Evolutionary conservation across 192 early-diverging fungal species (phyloP).

Genomic region (Entomortierella lignicola): DNA sequence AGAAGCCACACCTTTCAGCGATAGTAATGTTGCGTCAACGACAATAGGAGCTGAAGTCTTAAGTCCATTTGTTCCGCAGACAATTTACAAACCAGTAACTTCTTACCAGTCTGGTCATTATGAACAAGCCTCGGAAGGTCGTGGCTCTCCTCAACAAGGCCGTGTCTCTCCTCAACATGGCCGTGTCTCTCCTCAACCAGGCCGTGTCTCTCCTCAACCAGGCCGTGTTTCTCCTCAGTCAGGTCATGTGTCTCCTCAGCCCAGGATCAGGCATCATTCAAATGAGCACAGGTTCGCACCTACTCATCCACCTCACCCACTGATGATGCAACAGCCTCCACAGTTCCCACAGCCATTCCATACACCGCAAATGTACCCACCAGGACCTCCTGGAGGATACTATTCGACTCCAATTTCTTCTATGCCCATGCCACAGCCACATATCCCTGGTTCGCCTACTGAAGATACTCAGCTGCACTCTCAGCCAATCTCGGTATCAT

Average conservation of each 20-base stretch:
- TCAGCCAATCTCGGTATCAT: constrained; percentile 42
- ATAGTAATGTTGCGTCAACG: neutral
- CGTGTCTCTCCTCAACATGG: too few relatives aligned
- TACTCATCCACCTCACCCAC: constrained; percentile 21
- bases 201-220: too few relatives aligned
- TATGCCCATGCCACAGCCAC: constrained; percentile 17
- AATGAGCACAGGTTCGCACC: constrained; percentile 4
- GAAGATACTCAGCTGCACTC: neutral
- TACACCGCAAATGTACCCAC: constrained; percentile 22
- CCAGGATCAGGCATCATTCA: constrained; percentile 20
- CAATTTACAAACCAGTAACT: constrained; percentile 35
- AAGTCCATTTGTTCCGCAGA: constrained; percentile 41
- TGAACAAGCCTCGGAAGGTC: neutral
- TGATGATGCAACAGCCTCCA: constrained; percentile 34
- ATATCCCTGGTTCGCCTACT: constrained; percentile 25
- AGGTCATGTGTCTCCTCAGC: constrained; percentile 6
- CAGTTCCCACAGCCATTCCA: constrained; percentile 18
- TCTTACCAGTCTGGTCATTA: constrained; percentile 15
- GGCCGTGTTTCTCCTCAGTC: too few relatives aligned
- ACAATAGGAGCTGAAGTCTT: neutral
- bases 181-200: too few relatives aligned
- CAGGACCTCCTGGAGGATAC: constrained; percentile 15
- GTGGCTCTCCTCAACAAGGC: too few relatives aligned
- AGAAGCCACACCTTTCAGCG: neutral
- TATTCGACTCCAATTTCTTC: neutral